Base-by-base conservation (phyloP, 176 grass and related monocot genomes). In the Hyparrhenia diplandra region DNA sequence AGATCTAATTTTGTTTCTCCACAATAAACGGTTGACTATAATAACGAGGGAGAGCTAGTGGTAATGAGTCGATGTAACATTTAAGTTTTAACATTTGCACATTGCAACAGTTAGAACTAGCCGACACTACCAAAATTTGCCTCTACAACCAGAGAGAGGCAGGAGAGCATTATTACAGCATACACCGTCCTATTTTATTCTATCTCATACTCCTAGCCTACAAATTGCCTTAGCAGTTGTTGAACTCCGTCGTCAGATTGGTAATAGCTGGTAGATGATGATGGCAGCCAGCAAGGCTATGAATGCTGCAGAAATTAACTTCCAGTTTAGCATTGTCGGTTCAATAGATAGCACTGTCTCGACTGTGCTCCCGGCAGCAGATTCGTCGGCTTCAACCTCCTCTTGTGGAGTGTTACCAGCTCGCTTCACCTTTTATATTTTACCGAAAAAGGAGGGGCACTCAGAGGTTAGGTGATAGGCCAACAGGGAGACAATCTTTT, bases 321-420 rank as follows among this genome's bases (percentile, higher is more conserved):
- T 98, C 84, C 88, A 83, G 49, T 64, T 85, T 13, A 90, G 74
- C 45, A 78, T 75, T 13, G 30, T 62, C 10, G 84, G 86, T 20
- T 89, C 83, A 10, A 94, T 91, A 47, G 67, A 87, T 46, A 66
- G 67, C 65, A 89, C 78, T 4, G 88, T 73, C 82, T 85, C 85
- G 6, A 77, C 27, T 2, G 40, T 76, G 24, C 66, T 79, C 70
- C 83, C 37, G 8, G 57, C 57, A 59, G 43, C 47, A 71, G 74
- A 80, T 68, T 89, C 74, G 21, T 91, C 84, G 11, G 16, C 40
- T 82, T 85, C 88, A 0, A 46, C 69, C 52, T 61, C 28, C 69
- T 78, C 84, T 61, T 13, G 49, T 20, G 46, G 30, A 74, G n/a
- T 46, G 4, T 51, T 72, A 51, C 43, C 57, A 65, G 37, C 30